Conservation (phyloP, 805 yeast genomes). For the Sugiyamaella boreocaroliniensis region DNA sequence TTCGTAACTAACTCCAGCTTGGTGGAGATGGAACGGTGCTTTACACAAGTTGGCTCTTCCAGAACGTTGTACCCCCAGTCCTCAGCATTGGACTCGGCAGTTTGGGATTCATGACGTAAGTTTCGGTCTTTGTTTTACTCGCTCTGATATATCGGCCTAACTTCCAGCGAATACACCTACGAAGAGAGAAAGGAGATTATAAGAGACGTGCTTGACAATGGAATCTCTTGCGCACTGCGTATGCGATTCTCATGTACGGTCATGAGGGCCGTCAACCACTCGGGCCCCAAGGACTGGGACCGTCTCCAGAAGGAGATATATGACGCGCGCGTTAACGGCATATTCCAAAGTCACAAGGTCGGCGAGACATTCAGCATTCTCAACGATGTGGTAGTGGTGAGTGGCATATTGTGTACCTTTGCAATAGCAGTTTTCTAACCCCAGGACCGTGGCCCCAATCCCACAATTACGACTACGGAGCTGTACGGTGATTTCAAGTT, state of each 20-base stretch:
- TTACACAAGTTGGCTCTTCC: slow-evolving; percentile 81
- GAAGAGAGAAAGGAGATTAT: slow-evolving; percentile 33
- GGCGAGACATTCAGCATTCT: slow-evolving; percentile 36
- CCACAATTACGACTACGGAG: slow-evolving; percentile 46
- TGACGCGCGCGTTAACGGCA: slow-evolving; percentile 15
- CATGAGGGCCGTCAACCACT: slow-evolving; percentile 30
- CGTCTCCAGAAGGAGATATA: slow-evolving; percentile 26
- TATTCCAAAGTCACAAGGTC: slow-evolving; percentile 26
- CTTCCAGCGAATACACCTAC: slow-evolving; percentile 42
- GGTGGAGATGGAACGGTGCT: slow-evolving; percentile 98
- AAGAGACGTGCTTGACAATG: slow-evolving; percentile 34
- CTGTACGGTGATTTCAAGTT: slow-evolving; percentile 42
- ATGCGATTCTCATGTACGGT: slow-evolving; percentile 48
- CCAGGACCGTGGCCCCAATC: slow-evolving; percentile 44
- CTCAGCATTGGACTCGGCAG: slow-evolving; percentile 86
- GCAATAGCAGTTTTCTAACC: not conserved
- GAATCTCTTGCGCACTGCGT: slow-evolving; percentile 43
- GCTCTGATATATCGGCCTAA: too few species aligned
- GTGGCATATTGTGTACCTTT: not conserved
- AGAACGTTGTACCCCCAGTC: slow-evolving; percentile 83
- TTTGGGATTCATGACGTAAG: slow-evolving; percentile 72
- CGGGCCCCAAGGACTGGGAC: slow-evolving; percentile 13
- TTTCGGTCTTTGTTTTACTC: not conserved
- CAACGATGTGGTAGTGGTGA: slow-evolving; percentile 42
- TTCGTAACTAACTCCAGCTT: slow-evolving; percentile 37